Evolutionary conservation across 139 green algal genomes (phyloP).

Genomic region (Trebouxia sp.): DNA sequence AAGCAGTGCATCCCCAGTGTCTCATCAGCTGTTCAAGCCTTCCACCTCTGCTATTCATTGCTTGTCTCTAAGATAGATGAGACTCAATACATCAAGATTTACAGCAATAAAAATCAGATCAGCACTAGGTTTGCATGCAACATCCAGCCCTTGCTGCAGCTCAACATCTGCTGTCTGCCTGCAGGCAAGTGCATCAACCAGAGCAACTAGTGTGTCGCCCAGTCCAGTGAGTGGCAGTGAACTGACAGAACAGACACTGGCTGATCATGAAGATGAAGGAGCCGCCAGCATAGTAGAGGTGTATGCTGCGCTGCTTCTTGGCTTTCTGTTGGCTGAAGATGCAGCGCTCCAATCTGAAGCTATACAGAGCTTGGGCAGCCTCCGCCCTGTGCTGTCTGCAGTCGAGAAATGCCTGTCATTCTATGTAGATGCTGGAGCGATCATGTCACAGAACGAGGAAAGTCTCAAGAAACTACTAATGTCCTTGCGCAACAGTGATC

Average conservation of each 20-base stretch:
- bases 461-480: slow-evolving; percentile 24
- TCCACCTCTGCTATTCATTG: too few species aligned
- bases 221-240: slow-evolving; percentile 25
- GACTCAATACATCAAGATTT: too few species aligned
- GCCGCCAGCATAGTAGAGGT: slow-evolving; percentile 64
- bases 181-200: slow-evolving; percentile 5
- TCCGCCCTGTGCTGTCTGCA: slow-evolving; percentile 46
- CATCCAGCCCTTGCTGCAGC: too few species aligned
- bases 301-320: slow-evolving; percentile 75
- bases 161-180: neutral
- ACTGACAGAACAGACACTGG: slow-evolving; percentile 42
- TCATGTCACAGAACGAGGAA: slow-evolving; percentile 43
- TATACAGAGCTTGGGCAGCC: slow-evolving; percentile 44
- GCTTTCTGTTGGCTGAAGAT: slow-evolving; percentile 61
- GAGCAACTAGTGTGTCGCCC: neutral
- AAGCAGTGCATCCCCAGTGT: too few species aligned
- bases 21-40: too few species aligned
- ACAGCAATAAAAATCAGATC: too few species aligned
- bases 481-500: slow-evolving; percentile 31
- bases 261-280: slow-evolving; percentile 33
- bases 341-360: slow-evolving; percentile 22
- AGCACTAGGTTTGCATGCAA: too few species aligned
- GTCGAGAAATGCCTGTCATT: slow-evolving; percentile 66
- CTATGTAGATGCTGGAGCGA: slow-evolving; percentile 58
- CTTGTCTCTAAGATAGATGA: too few species aligned